Base-by-base conservation (phyloP, 345 rosid genomes). In the Erucastrum elatum region DNA sequence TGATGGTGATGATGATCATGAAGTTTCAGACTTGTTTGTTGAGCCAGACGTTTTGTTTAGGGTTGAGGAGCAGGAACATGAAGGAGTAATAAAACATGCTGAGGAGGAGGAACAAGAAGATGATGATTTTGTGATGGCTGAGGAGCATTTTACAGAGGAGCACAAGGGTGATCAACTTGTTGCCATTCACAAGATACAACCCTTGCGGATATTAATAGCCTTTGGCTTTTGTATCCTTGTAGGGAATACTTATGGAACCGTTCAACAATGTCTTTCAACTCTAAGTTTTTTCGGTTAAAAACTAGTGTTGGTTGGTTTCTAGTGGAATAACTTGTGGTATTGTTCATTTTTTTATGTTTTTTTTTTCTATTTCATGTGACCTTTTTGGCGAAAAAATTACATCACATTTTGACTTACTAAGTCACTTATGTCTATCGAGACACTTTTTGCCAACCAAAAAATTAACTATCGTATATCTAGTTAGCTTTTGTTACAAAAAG, bases 1-100 rank as follows among this genome's bases (percentile, higher is more conserved):
- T 46, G 87, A 85, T 21, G 31, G 3, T 73, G 94, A 89, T 76
- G 88, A 94, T 63, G 15, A 58, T 58, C 88, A 87, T 79, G 90
- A 87, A 72, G 93, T 87, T 16, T 85, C 84, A 10, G 92, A 93
- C 81, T 89, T 89, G 65, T 66, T 66, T 25, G 70, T 89, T 72
- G 97, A 88, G 62, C 86, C 93, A 53, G 91, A 91, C 77, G 86
- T 87, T 55, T 67, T 89, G 70, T 77, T 64, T 35, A 89, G 90
- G 75, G 85, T 87, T 51, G 91, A 87, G 82, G 98, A 90, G 82
- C 75, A 89, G 80, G 96, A 87, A 58, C 41, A 35, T 8, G 41
- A 35, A 35, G 41, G 67, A n/a, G 91, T 91, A 67, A 31, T 87
- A 75, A 75, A 87, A 31, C 87, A 85, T 66, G 88, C 75, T 26